Conservation (phyloP, 2,329 filamentous ascomycete species). For the Colletotrichum lini region DNA sequence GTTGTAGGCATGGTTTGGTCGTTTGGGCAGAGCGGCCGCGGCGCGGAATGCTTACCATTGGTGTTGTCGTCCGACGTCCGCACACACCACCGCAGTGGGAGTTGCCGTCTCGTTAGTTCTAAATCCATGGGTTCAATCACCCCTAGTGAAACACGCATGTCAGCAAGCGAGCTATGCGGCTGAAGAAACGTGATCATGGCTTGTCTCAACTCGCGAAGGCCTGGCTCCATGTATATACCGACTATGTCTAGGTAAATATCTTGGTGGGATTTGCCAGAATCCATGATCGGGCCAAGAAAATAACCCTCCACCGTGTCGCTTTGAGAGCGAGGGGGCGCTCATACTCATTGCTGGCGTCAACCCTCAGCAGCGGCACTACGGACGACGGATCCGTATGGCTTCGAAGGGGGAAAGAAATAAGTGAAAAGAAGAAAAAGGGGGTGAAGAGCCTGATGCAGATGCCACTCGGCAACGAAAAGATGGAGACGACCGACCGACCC, state of each 20-base stretch:
- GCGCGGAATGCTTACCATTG: conserved; percentile 23
- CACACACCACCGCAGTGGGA: neutral
- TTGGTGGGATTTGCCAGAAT: conserved; percentile 18
- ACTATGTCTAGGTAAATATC: neutral
- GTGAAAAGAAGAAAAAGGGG: neutral
- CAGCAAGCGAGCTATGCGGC: conserved; percentile 26
- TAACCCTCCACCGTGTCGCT: conserved; percentile 7
- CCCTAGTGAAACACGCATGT: conserved; percentile 26
- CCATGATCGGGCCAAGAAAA: conserved; percentile 17
- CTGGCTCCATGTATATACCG: conserved; percentile 1
- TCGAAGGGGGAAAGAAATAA: neutral
- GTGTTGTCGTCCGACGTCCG: neutral
- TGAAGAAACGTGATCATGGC: conserved; percentile 31
- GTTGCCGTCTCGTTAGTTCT: neutral
- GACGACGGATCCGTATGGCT: conserved; percentile 14
- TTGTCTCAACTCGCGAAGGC: conserved; percentile 2
- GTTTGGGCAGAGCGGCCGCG: conserved; percentile 7
- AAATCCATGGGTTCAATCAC: conserved; percentile 1
- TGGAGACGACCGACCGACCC: conserved; percentile 31
- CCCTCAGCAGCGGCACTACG: too few species aligned
- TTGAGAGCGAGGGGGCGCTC: neutral
- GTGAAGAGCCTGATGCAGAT: conserved; percentile 3
- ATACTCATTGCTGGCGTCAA: conserved; percentile 14
- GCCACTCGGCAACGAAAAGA: conserved; percentile 14
- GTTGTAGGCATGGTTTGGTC: neutral